Evolutionary conservation across 129 eudicot genomes (phyloP).

Genomic region (Helianthus tuberosus): DNA sequence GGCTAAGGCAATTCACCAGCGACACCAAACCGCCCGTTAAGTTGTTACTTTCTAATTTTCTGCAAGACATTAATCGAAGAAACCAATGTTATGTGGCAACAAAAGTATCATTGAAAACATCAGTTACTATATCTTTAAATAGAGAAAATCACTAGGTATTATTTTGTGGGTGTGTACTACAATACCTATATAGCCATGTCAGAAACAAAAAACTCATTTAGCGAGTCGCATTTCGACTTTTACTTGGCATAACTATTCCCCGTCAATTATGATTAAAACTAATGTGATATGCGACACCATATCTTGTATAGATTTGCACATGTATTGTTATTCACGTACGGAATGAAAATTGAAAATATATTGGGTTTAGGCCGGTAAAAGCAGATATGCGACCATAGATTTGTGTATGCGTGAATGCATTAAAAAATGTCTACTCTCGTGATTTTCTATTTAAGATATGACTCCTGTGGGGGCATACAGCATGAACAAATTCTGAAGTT

Average conservation of each 20-base stretch:
- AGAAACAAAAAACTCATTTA: no score
- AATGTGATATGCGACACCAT: background rate
- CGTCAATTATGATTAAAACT: background rate
- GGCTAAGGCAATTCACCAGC: conserved; percentile 79
- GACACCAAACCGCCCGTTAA: conserved; percentile 77
- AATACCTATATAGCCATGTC: no score
- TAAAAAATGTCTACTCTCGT: background rate
- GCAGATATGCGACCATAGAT: no score
- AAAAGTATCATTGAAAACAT: background rate
- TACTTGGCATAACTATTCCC: background rate
- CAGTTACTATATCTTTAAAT: background rate
- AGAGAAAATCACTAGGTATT: background rate
- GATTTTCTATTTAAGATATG: background rate
- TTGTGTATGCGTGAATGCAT: no score
- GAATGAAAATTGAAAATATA: no score
- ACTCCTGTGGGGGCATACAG: conserved; percentile 54
- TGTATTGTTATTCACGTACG: no score
- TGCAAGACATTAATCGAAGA: conserved; percentile 30
- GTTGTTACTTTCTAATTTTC: conserved; percentile 80
- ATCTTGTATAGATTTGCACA: background rate
- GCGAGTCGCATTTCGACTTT: background rate
- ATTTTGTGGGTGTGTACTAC: no score
- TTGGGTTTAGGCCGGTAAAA: no score
- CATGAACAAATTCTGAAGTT: conserved; percentile 84
- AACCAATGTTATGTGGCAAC: conserved; percentile 2